These are phyloP conservation scores for Lathyrus tuberosus DNA, from an alignment of 306 rosid genomes.

Conservation along the genomic window DNA sequence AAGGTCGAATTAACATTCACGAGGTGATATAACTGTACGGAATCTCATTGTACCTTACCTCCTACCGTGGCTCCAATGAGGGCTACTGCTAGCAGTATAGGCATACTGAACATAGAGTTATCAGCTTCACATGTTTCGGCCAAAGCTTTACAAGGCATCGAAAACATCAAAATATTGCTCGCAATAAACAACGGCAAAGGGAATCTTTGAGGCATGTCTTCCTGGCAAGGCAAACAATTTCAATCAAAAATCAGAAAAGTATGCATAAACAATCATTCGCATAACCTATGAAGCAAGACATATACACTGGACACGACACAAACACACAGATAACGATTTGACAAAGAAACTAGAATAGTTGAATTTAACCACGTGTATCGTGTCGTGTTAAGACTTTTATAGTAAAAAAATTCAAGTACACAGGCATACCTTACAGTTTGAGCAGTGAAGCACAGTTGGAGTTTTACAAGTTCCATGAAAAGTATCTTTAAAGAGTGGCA, in stretches of 20 bases:
- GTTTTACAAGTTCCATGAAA: constrained; percentile 34
- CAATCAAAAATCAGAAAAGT: constrained; percentile 24
- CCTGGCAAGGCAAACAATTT: constrained; percentile 49
- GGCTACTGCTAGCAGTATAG: constrained; percentile 79
- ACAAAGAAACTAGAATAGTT: too few relatives aligned
- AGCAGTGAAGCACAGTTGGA: constrained; percentile 38
- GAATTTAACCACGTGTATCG: too few relatives aligned
- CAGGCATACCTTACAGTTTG: constrained; percentile 77
- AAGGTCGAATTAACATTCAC: constrained; percentile 13
- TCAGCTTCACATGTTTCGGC: constrained; percentile 92
- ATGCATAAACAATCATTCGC: neutral
- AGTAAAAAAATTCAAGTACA: neutral
- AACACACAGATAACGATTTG: too few relatives aligned
- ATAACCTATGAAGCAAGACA: too few relatives aligned
- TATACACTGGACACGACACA: too few relatives aligned
- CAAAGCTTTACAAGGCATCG: constrained; percentile 69
- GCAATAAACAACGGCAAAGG: constrained; percentile 57
- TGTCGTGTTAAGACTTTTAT: neutral
- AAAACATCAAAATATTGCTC: constrained; percentile 61
- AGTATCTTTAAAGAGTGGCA: constrained; percentile 39
- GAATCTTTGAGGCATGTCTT: constrained; percentile 44
- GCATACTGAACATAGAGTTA: constrained; percentile 75
- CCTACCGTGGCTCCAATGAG: constrained; percentile 97
- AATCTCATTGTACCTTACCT: constrained; percentile 60
- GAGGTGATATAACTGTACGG: constrained; percentile 22